Evolutionary conservation across 345 rosid genomes (phyloP), one percentile per base, ranked within the genome.

Genomic region (Sonneratia alba): DNA sequence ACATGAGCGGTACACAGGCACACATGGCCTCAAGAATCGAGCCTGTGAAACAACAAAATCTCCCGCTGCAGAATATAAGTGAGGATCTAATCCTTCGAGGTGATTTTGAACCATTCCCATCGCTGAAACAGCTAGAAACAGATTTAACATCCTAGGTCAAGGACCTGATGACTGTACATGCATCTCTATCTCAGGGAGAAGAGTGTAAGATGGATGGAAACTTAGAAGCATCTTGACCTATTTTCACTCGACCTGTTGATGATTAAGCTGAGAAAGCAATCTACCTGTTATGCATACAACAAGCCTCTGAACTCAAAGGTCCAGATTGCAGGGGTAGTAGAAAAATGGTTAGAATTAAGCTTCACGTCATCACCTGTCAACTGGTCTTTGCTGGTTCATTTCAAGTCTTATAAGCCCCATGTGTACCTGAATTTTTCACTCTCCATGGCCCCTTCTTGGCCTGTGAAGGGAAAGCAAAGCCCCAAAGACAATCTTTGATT

Each of bases 261-360:
- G 61, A 53, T 21, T 51, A 53, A 21, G 34, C 64, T 12, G 72
- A 36, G 64, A 67, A 86, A 80, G 78, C 83, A 83, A 78, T 71
- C 64, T 81, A 83, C 77, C 85, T 47, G 64, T 6, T 76, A 75
- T 86, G 82, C 86, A 71, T 83, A 82, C 74, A 78, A 71, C 27
- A 59, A n/a, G 79, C 78, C 86, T 75, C 88, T 69, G 76, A 76
- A 82, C 85, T 70, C 75, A 81, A 81, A 75, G 74, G 73, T 70
- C 79, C 83, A 72, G 84, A 78, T 53, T 3, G 71, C 64, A 22
- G 74, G 73, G 71, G 61, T 69, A 42, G 78, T 73, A 81, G 74
- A 74, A 70, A 56, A 27, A 27, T 27, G 68, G 80, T 83, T 82
- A 81, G 83, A 74, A 65, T 80, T 74, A 64, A 55, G 51, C 64